Percentiles rank a stretch among this genome's conserved stretches.
These are phyloP conservation scores for Starmerella gropengiesseri DNA, from an alignment of 805 yeast species.

Conservation along the genomic window DNA sequence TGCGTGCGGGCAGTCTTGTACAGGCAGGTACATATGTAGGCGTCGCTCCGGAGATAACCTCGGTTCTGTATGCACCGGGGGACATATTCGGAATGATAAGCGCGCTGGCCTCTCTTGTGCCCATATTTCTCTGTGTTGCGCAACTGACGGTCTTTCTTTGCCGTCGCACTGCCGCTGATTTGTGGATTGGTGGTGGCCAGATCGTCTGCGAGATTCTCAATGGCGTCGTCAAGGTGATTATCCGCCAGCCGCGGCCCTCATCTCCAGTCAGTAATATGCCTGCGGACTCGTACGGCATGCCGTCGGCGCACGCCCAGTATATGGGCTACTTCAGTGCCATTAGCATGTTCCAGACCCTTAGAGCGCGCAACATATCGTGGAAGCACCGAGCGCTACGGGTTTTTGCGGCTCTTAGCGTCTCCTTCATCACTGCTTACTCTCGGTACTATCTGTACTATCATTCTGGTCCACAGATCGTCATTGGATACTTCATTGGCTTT, in stretches of 20 bases:
- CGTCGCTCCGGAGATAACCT: slow-evolving; percentile 54
- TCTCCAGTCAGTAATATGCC: slow-evolving; percentile 26
- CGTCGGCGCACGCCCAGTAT: slow-evolving; percentile 92
- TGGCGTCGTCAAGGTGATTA: slow-evolving; percentile 48
- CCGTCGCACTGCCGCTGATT: slow-evolving; percentile 77
- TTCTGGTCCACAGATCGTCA: slow-evolving; percentile 55
- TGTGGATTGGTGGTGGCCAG: slow-evolving; percentile 77
- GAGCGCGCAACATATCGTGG: slow-evolving; percentile 8
- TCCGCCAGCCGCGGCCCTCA: slow-evolving; percentile 66
- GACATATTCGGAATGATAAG: slow-evolving; percentile 48
- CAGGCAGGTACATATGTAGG: slow-evolving; percentile 20
- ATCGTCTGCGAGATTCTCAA: slow-evolving; percentile 65
- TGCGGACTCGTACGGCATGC: slow-evolving; percentile 81
- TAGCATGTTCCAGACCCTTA: slow-evolving; percentile 28
- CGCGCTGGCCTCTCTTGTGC: slow-evolving; percentile 69
- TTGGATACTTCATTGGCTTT: slow-evolving; percentile 58
- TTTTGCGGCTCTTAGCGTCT: slow-evolving; percentile 21
- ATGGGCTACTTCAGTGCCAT: slow-evolving; percentile 63
- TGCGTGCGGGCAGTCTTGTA: slow-evolving; percentile 7
- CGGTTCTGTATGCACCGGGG: slow-evolving; percentile 62
- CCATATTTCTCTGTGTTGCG: slow-evolving; percentile 66
- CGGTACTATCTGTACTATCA: slow-evolving; percentile 75
- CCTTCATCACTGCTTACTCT: slow-evolving; percentile 47
- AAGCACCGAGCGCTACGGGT: slow-evolving; percentile 23
- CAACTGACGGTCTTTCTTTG: slow-evolving; percentile 74